Conservation (phyloP, 306 rosid genomes). For the Ammopiptanthus mongolicus region DNA sequence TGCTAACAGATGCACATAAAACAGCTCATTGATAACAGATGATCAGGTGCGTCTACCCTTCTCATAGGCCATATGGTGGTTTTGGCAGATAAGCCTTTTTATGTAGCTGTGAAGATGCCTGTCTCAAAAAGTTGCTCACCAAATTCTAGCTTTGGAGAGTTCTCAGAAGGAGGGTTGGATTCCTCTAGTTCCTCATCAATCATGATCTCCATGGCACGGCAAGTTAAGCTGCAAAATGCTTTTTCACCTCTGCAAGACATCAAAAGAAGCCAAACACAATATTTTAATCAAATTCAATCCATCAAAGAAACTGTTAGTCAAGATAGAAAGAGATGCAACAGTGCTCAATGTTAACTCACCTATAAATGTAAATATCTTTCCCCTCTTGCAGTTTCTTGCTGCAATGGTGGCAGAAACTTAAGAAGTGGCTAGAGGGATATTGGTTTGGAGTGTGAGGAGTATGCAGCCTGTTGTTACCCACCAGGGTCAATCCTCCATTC, state of each 20-base stretch:
- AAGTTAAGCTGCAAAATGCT: slow-evolving; percentile 76
- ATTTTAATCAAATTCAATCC: background rate
- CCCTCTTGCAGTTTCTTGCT: slow-evolving; percentile 72
- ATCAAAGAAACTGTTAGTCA: background rate
- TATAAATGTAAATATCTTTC: slow-evolving; percentile 81
- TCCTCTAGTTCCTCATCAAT: slow-evolving; percentile 63
- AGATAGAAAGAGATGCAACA: background rate
- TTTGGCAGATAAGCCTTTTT: slow-evolving; percentile 20
- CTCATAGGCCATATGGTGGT: slow-evolving; percentile 28
- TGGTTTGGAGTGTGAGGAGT: slow-evolving; percentile 31
- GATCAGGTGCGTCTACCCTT: slow-evolving; percentile 54
- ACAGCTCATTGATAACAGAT: slow-evolving; percentile 75
- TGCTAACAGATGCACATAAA: slow-evolving; percentile 61
- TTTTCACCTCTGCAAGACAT: slow-evolving; percentile 71
- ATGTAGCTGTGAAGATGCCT: slow-evolving; percentile 43
- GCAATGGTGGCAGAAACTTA: slow-evolving; percentile 72
- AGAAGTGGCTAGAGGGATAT: slow-evolving; percentile 50
- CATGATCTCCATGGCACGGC: slow-evolving; percentile 73
- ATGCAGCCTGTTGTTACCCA: background rate
- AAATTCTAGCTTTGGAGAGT: slow-evolving; percentile 30
- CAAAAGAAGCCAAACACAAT: slow-evolving; percentile 3
- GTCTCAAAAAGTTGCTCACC: slow-evolving; percentile 41
- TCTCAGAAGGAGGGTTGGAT: slow-evolving; percentile 30
- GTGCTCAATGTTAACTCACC: slow-evolving; percentile 35
- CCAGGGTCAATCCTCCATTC: slow-evolving; percentile 14